Conservation (phyloP, 1,139 yeast species). For the Suhomyces taliae region DNA sequence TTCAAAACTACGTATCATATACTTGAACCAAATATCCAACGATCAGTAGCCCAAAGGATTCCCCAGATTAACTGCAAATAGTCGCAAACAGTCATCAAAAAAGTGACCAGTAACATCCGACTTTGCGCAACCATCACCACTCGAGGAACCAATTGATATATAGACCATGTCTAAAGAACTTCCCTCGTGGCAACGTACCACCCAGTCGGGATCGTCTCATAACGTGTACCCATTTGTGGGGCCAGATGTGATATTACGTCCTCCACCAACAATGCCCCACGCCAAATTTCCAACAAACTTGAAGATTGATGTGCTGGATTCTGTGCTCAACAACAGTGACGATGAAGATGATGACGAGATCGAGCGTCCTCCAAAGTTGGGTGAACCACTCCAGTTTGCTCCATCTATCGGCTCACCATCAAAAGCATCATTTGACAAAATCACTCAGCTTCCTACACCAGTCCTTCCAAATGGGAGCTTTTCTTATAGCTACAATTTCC, state of each 20-base stretch:
- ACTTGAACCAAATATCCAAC: too few species aligned
- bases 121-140: too few species aligned
- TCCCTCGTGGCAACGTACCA: not conserved
- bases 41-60: too few species aligned
- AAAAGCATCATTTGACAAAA: conserved; percentile 13
- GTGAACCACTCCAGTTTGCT: conserved; percentile 12
- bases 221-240: not conserved
- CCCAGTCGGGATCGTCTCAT: not conserved
- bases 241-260: not conserved
- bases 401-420: conserved; percentile 11
- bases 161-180: not conserved
- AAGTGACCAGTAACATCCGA: too few species aligned
- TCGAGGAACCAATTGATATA: too few species aligned
- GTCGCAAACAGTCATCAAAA: too few species aligned
- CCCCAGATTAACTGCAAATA: too few species aligned
- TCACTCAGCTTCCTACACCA: conserved; percentile 21
- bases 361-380: conserved; percentile 5
- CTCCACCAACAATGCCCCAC: conserved; percentile 2
- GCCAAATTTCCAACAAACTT: conserved; percentile 7
- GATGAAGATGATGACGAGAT: conserved; percentile 1
- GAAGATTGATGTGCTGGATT: conserved; percentile 6
- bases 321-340: conserved; percentile 4
- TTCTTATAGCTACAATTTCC: conserved; percentile 6
- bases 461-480: conserved; percentile 13
- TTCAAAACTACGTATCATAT: too few species aligned